Evolutionary conservation across 2,329 filamentous ascomycete species (phyloP).

Genomic region (Fusarium sp.): DNA sequence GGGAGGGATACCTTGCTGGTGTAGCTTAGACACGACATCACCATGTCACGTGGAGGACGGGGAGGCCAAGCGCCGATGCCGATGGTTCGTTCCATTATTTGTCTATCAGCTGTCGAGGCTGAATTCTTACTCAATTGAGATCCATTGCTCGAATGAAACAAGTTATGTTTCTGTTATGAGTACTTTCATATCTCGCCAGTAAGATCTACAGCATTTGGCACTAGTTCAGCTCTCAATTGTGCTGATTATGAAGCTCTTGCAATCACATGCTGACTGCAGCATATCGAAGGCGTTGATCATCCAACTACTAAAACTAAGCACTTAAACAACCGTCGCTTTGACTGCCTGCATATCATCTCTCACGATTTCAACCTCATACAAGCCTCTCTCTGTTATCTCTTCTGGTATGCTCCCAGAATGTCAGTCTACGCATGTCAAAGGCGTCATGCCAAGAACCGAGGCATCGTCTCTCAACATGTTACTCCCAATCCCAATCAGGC

Average conservation of each 20-base stretch:
- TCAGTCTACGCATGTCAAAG: background rate
- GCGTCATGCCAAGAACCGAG: slow-evolving; percentile 12
- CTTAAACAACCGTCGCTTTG: background rate
- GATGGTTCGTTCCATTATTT: slow-evolving; percentile 9
- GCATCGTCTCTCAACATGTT: slow-evolving; percentile 3
- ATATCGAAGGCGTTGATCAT: no score
- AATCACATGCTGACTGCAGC: no score
- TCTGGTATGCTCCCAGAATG: slow-evolving; percentile 23
- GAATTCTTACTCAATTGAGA: no score
- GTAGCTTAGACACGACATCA: slow-evolving; percentile 44
- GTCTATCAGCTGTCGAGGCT: no score
- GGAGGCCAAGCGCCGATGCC: slow-evolving; percentile 30
- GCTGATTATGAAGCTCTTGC: no score
- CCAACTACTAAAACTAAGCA: no score
- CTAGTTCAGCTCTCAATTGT: no score
- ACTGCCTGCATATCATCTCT: no score
- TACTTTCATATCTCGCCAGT: no score
- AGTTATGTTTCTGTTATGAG: no score
- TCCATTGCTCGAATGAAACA: background rate
- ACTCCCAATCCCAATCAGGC: slow-evolving; percentile 1
- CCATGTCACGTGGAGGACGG: slow-evolving; percentile 45
- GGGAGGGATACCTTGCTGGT: slow-evolving; percentile 25
- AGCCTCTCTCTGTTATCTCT: slow-evolving; percentile 4
- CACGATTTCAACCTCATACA: background rate
- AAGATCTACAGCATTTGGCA: no score